Evolutionary conservation across 768 basidiomycete genomes (phyloP).

Genomic region (Suillus paluster): DNA sequence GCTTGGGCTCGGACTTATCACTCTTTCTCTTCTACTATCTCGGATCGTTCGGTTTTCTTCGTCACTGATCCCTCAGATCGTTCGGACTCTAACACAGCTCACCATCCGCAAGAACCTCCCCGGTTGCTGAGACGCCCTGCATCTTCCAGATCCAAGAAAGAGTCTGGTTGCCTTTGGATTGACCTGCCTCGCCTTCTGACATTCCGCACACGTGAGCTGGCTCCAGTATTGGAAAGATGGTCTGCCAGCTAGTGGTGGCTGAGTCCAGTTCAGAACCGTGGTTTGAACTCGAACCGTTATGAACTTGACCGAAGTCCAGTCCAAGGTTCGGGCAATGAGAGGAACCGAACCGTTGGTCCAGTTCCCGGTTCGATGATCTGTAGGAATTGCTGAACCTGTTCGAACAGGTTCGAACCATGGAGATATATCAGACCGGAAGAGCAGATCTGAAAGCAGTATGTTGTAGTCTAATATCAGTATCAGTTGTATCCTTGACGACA

Average conservation of each 20-base stretch:
- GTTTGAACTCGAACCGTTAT: not conserved
- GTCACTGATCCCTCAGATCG: too few species aligned
- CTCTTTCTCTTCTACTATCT: too few species aligned
- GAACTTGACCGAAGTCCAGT: not conserved
- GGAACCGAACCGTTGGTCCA: not conserved
- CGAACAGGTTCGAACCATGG: not conserved
- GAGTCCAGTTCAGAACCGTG: not conserved
- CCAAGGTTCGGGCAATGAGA: not conserved
- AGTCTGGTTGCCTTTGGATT: not conserved
- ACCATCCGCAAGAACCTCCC: too few species aligned
- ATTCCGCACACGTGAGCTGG: not conserved
- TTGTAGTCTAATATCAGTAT: too few species aligned
- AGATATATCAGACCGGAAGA: too few species aligned
- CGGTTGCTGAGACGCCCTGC: not conserved
- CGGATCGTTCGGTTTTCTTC: too few species aligned
- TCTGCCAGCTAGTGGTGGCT: not conserved
- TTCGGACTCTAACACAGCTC: too few species aligned
- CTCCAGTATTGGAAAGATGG: not conserved
- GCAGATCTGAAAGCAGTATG: too few species aligned
- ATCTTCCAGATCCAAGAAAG: not conserved
- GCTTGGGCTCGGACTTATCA: too few species aligned
- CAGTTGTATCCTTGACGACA: too few species aligned
- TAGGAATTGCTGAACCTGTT: not conserved
- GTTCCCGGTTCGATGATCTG: not conserved
- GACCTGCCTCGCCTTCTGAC: not conserved